Evolutionary conservation across 257 asterid species (phyloP), one percentile per base, ranked within the genome.

Genomic region (Lycium ferocissimum): DNA sequence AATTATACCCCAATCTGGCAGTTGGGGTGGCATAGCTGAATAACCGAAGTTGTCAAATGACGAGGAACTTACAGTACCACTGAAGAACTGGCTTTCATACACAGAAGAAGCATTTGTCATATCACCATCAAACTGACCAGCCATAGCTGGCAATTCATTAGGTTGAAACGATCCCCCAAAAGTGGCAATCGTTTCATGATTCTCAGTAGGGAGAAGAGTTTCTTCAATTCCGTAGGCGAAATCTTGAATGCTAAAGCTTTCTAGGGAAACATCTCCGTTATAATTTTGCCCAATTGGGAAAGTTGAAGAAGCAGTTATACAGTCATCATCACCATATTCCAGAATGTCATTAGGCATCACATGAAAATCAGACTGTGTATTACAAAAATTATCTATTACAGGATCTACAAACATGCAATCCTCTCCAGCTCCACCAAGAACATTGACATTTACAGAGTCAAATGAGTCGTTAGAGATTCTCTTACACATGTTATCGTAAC

Each of bases 21-120:
- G 85, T 83, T 88, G 88, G 22, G 89, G 85, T 59, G 87, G 53
- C 57, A 88, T 65, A 79, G 92, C 79, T 78, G 91, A 73, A 73
- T 84, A 83, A 59, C 82, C 87, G 79, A 89, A 84, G 86, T 83
- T 85, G 73, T 58, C 88, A 86, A 88, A 93, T 85, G 93, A 63
- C 56, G 83, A 63, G 57, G 80, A 86, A 85, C 70, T 17, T 49
- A 54, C 89, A 54, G n/a, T n/a, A n/a, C n/a, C n/a, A n/a, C n/a
- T n/a, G 56, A 59, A 47, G 83, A 61, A 67, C 58, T 66, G 54
- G 58, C 85, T 22, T 22, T 81, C 91, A 63, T n/a, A n/a, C n/a
- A n/a, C n/a, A n/a, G n/a, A n/a, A n/a, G n/a, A n/a, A n/a, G n/a
- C n/a, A n/a, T n/a, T n/a, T n/a, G n/a, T n/a, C n/a, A n/a, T n/a